Base-by-base conservation (phyloP, 352 stramenopile species). In the Chloridella minuta region DNA sequence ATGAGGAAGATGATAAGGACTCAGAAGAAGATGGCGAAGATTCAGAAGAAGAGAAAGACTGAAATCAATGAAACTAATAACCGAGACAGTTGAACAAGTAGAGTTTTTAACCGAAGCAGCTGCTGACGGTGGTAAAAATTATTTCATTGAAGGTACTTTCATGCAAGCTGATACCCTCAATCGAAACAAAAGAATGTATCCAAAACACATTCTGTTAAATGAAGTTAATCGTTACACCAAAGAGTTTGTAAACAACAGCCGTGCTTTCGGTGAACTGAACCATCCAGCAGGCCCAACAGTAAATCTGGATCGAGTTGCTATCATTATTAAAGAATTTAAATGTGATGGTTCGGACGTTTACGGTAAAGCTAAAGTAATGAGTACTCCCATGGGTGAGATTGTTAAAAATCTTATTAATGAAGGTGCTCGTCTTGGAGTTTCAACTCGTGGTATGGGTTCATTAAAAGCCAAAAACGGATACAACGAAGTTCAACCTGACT, bases 111-210 rank as follows among this genome's bases (percentile, higher is more conserved):
- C 27, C 27, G 27, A 30, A 30, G 27, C 27, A 30, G 27, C 27
- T 30, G 27, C 27, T 30, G 27, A 30, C 27, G 27, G 27, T 30
- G 27, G 27, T 30, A 30, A 30, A 30, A 30, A 30, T 30, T 30
- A 30, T 30, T 30, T 30, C 27, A 30, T 30, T 30, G 27, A 30
- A 83, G 51, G 51, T 83, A 83, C 23, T 24, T 83, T 83, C 23
- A 83, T 83, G 51, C 51, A 83, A 83, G 51, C 51, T 22, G 51
- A 83, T 25, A 83, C n/a, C n/a, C n/a, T 83, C n/a, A 83, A 83
- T 83, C 51, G 51, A 25, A 83, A 83, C 23, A 24, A 24, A 83
- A 22, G 51, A 25, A 24, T 83, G n/a, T 83, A 83, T 83, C n/a
- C 51, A 83, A 22, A 24, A 83, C n/a, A 83, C n/a, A 83, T 24